A percentile compares a stretch with the other conserved stretches of the same genome.
Evolutionary conservation across 192 early-diverging fungal species (phyloP).

Genomic region (Coemansia sp.): DNA sequence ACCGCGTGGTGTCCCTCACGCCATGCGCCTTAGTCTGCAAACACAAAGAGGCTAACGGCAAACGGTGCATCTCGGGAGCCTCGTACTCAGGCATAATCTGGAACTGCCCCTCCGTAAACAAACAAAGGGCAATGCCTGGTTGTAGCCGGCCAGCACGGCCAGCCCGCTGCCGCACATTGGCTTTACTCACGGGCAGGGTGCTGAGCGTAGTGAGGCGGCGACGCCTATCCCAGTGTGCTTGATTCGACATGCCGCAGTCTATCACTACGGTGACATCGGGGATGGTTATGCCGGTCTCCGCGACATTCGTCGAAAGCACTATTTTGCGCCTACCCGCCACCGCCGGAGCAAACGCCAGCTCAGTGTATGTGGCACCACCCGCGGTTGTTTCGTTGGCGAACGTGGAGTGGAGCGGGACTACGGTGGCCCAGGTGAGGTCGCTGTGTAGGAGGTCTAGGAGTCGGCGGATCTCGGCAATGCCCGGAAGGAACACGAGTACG

Average conservation of each 20-base stretch:
- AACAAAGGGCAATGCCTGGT: constrained; percentile 56
- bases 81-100: constrained; percentile 56
- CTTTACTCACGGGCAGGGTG: constrained; percentile 50
- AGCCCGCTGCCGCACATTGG: constrained; percentile 60
- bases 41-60: constrained; percentile 56
- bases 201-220: constrained; percentile 62
- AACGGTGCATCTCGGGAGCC: constrained; percentile 63
- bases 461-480: constrained; percentile 70
- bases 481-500: constrained; percentile 71
- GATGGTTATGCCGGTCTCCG: constrained; percentile 63
- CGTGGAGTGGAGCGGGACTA: constrained; percentile 65
- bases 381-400: constrained; percentile 34
- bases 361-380: constrained; percentile 36
- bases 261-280: constrained; percentile 74
- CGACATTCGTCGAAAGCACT: constrained; percentile 86
- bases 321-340: constrained; percentile 72
- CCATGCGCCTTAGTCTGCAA: constrained; percentile 49
- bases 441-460: constrained; percentile 60
- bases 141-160: constrained; percentile 67
- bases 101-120: constrained; percentile 56
- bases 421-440: constrained; percentile 20
- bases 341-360: constrained; percentile 40
- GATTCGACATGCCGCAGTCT: constrained; percentile 68
- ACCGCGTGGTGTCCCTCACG: constrained; percentile 57
- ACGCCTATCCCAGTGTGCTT: constrained; percentile 59